A percentile compares a stretch with the other conserved stretches of the same genome.
phyloP scores from a whole-genome alignment of 2,329 filamentous ascomycete genomes.

The Sodiomyces alkalinus region DNA sequence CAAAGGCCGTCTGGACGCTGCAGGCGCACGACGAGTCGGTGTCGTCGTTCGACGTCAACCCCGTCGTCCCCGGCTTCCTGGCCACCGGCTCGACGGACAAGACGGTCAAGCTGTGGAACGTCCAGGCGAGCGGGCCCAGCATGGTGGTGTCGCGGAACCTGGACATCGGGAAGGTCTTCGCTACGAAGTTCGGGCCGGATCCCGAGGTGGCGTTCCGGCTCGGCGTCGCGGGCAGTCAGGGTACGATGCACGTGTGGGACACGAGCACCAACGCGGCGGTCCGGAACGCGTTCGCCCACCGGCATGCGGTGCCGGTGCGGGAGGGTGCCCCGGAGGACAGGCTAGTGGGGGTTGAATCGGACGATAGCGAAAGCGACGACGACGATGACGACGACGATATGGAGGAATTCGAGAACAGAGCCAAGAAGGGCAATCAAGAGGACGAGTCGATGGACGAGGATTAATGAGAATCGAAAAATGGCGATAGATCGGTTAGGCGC shows the following conservation, averaged over 20 bases:
- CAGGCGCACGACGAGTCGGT: conserved; percentile 91
- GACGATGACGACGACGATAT: conserved; percentile 37
- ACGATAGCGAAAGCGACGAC: conserved; percentile 51
- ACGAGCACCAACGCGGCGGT: conserved; percentile 86
- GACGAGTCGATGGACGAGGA: conserved; percentile 44
- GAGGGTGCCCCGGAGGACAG: conserved; percentile 58
- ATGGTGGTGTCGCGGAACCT: conserved; percentile 87
- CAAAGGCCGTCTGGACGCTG: conserved; percentile 83
- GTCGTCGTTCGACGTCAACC: conserved; percentile 86
- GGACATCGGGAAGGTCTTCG: conserved; percentile 90
- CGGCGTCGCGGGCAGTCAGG: conserved; percentile 88
- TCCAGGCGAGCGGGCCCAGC: conserved; percentile 62
- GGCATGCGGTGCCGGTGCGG: conserved; percentile 40
- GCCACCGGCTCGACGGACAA: conserved; percentile 89
- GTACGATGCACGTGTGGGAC: conserved; percentile 87
- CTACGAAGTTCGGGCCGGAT: conserved; percentile 79
- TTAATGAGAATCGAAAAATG: conserved; percentile 13
- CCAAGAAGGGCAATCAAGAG: conserved; percentile 21
- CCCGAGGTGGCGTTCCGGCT: conserved; percentile 81
- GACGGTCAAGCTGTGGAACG: conserved; percentile 94
- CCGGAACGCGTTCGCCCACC: conserved; percentile 62
- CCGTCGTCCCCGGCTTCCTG: conserved; percentile 78
- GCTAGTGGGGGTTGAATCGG: conserved; percentile 56
- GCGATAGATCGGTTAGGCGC: no score
- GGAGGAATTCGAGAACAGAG: no score